A percentile compares a stretch with the other conserved stretches of the same genome.
Conservation (phyloP, 2,329 filamentous ascomycete species). For the Boeremia exigua region DNA sequence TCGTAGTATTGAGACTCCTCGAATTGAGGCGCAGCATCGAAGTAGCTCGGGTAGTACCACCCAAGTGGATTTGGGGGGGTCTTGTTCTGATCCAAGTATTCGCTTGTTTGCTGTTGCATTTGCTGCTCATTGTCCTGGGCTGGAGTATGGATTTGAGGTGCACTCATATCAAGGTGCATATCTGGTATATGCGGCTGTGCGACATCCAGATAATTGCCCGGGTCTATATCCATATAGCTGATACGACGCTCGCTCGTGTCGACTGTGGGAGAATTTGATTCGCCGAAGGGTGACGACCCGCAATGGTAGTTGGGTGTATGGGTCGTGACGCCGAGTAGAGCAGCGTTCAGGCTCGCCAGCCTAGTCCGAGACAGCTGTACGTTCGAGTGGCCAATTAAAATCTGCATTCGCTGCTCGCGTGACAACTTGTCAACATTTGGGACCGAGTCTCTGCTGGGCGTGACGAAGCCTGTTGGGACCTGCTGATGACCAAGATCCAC, state of each 20-base stretch:
- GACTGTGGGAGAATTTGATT: slow-evolving; percentile 30
- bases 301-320: slow-evolving; percentile 31
- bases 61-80: slow-evolving; percentile 38
- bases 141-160: slow-evolving; percentile 27
- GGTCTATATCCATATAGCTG: slow-evolving; percentile 49
- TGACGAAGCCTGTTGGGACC: slow-evolving; percentile 42
- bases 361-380: slow-evolving; percentile 33
- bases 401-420: slow-evolving; percentile 45
- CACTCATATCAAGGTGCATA: slow-evolving; percentile 30
- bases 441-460: slow-evolving; percentile 45
- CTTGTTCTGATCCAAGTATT: slow-evolving; percentile 42
- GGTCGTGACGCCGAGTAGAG: slow-evolving; percentile 34
- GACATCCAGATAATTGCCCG: slow-evolving; percentile 37
- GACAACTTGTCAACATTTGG: slow-evolving; percentile 39
- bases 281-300: slow-evolving; percentile 34
- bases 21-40: slow-evolving; percentile 41
- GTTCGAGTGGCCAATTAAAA: slow-evolving; percentile 43
- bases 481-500: slow-evolving; percentile 38
- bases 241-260: slow-evolving; percentile 40
- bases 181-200: slow-evolving; percentile 38
- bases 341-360: slow-evolving; percentile 40
- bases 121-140: slow-evolving; percentile 30
- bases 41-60: slow-evolving; percentile 45
- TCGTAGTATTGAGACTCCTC: slow-evolving; percentile 47
- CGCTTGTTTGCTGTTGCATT: slow-evolving; percentile 23